Evolutionary conservation across 2,329 filamentous ascomycete genomes (phyloP), one percentile per base, ranked within the genome.

Genomic region (Orbilia brochopaga): DNA sequence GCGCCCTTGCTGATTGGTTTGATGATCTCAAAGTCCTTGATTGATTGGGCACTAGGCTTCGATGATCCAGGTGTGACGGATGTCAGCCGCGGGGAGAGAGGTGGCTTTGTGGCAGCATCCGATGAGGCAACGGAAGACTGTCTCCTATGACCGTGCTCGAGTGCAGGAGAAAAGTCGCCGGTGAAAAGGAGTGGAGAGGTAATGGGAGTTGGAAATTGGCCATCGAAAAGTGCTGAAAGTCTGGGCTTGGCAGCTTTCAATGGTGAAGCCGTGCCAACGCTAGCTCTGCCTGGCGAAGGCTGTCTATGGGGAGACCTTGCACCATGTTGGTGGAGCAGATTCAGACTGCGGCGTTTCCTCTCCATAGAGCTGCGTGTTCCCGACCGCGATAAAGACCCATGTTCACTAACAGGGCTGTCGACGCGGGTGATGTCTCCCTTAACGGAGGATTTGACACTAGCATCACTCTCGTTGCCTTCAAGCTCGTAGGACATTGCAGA

Each of bases 21-120:
- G 81, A 99, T 96, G 75, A 99, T 96, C 79, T 99, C 94, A 76
- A 99, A 99, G 78, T 99, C 94, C 77, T 97, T 97, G 81, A 99
- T 99, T 0, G 95, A 99, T 6, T 93, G 92, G 1, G 94, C 89
- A 30, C 93, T 91, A 66, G 92, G 88, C 54, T 92, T 90, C 79
- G 96, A 92, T 1, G 90, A 90, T 30, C 92, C 90, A 42, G 87
- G 86, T 67, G 86, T 88, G 19, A 89, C 88, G 1, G 91, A 89
- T 53, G 85, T 87, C 56, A 97, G 80, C 23, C 92, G 87, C 4
- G 94, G 94, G 3, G 94, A 99, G 0, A 90, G 84, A 0, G 93
- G 91, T 15, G 88, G 87, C 75, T 87, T 73, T 7, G 58, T 85
- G 77, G 86, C 85, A 48, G 83, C 81, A 67, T 86, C 77, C 1